phyloP scores from a whole-genome alignment of 1,284 basidiomycete species.

The Heterobasidion irregulare region DNA sequence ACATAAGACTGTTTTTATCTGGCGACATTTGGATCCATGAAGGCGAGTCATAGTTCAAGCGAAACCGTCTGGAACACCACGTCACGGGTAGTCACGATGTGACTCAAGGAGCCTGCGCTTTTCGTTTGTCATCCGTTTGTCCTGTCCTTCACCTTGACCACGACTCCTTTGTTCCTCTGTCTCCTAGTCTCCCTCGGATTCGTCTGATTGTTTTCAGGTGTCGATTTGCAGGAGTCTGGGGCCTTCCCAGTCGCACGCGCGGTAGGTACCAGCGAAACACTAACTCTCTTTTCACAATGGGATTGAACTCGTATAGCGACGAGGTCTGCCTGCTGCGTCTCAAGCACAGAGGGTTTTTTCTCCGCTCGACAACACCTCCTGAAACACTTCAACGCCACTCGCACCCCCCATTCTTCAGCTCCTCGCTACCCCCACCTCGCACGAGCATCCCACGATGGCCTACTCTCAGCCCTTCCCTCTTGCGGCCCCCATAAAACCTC shows the following conservation, averaged over 20 bases:
- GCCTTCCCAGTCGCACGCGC: neutral
- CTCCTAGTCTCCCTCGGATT: too few species aligned
- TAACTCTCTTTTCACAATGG: neutral
- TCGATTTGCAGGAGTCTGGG: too few species aligned
- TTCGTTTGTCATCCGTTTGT: too few species aligned
- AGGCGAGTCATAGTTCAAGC: too few species aligned
- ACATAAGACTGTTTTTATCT: too few species aligned
- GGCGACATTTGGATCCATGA: too few species aligned
- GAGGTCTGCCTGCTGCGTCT: neutral
- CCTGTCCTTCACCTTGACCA: too few species aligned
- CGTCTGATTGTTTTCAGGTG: too few species aligned
- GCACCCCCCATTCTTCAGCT: neutral
- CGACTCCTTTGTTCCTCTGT: too few species aligned
- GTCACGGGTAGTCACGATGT: too few species aligned
- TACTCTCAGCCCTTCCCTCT: slow-evolving; percentile 67
- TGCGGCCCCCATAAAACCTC: slow-evolving; percentile 37
- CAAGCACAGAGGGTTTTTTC: slow-evolving; percentile 1
- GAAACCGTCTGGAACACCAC: too few species aligned
- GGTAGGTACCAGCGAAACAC: neutral
- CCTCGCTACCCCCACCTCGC: neutral
- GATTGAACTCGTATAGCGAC: neutral
- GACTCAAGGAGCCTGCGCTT: too few species aligned
- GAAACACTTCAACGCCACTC: neutral
- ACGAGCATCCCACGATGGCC: slow-evolving; percentile 27
- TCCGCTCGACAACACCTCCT: neutral